These are phyloP conservation scores for Volvox carteri DNA, from an alignment of 163 green algal species.

Conservation along the genomic window DNA sequence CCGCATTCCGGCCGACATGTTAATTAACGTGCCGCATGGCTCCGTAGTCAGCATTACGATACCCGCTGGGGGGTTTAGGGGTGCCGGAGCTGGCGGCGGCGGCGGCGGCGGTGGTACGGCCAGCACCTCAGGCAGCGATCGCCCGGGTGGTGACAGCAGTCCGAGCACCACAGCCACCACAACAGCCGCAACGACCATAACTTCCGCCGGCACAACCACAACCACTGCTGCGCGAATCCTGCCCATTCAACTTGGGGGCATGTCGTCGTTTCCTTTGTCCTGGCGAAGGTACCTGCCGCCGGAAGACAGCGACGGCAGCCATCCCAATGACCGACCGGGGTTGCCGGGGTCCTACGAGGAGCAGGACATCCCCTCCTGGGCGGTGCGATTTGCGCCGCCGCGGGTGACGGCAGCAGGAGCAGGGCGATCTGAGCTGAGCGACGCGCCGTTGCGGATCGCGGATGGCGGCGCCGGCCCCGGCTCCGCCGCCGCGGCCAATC, in stretches of 20 bases:
- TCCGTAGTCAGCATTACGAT: conserved; percentile 38
- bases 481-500: not conserved
- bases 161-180: not conserved
- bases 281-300: conserved; percentile 48
- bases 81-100: not conserved
- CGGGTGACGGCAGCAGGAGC: too few relatives aligned
- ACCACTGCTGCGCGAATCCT: not conserved
- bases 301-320: not conserved
- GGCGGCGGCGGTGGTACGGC: not conserved
- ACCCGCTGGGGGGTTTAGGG: not conserved
- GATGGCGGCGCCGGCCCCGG: not conserved
- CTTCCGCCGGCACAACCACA: not conserved
- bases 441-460: not conserved
- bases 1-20: not conserved
- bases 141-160: not conserved
- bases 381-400: conserved; percentile 18
- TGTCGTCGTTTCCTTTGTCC: not conserved
- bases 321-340: conserved; percentile 28
- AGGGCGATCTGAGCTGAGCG: not conserved
- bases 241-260: conserved; percentile 4
- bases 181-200: too few relatives aligned
- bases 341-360: conserved; percentile 36
- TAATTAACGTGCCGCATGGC: conserved; percentile 12
- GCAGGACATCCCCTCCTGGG: conserved; percentile 36
- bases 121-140: not conserved